Conservation (phyloP, 2,329 filamentous ascomycete genomes). For the Calonectria hawksworthii region DNA sequence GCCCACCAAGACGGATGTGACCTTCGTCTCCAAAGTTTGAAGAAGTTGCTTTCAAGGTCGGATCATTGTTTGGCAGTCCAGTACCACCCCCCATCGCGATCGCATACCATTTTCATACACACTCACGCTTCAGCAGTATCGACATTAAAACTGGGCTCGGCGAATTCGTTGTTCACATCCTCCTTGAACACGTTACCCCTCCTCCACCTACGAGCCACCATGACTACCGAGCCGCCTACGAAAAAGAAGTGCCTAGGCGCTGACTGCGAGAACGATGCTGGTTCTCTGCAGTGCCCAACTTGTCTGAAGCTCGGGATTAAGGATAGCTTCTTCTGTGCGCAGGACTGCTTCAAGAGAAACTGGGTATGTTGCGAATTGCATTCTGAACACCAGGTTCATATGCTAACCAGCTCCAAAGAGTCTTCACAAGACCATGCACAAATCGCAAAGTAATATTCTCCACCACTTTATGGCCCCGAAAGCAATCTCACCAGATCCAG, state of each 20-base stretch:
- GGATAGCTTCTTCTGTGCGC: conserved; percentile 96
- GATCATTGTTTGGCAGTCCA: not conserved
- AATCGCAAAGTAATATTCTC: conserved; percentile 82
- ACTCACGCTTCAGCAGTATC: not conserved
- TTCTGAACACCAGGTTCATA: conserved; percentile 30
- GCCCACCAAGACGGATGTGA: conserved; percentile 32
- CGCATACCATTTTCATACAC: not conserved
- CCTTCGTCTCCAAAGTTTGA: conserved; percentile 38
- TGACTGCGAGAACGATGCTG: conserved; percentile 90
- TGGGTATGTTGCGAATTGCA: conserved; percentile 76
- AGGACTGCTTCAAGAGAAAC: conserved; percentile 99
- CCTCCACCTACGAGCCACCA: conserved; percentile 46
- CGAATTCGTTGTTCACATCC: not conserved
- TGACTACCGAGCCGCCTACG: conserved; percentile 63
- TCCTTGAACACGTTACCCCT: not conserved
- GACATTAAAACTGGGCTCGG: not conserved
- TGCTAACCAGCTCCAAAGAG: conserved; percentile 62
- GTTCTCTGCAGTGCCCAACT: conserved; percentile 91
- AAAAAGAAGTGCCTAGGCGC: conserved; percentile 83
- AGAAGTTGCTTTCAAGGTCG: not conserved
- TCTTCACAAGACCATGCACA: conserved; percentile 81
- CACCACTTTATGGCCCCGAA: conserved; percentile 82
- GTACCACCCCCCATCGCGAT: not conserved
- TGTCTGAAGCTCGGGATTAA: conserved; percentile 90
- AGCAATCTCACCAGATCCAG: conserved; percentile 91